Evolutionary conservation across 306 rosid species (phyloP).

Genomic region (Macrotyloma uniflorum): DNA sequence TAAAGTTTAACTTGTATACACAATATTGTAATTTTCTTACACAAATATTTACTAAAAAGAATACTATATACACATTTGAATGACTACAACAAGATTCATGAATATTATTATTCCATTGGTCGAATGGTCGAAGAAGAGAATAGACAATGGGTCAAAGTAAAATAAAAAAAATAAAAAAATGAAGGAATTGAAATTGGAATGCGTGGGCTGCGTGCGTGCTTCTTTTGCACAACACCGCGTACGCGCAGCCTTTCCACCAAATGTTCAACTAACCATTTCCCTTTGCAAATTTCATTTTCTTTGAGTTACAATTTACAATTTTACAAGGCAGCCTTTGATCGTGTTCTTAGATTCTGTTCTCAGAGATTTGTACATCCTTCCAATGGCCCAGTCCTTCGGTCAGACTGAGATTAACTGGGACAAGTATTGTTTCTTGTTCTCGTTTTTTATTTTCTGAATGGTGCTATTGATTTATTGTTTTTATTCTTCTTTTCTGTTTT

Average conservation of each 20-base stretch:
- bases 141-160: neutral
- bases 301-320: neutral
- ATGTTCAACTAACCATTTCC: neutral
- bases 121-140: neutral
- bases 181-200: neutral
- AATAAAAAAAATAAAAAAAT: too few relatives aligned
- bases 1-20: too few relatives aligned
- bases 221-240: slow-evolving; percentile 16
- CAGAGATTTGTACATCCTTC: neutral
- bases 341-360: slow-evolving; percentile 35
- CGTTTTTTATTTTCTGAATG: neutral
- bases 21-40: too few relatives aligned
- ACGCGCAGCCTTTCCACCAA: slow-evolving; percentile 34
- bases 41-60: too few relatives aligned
- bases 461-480: neutral
- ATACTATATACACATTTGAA: too few relatives aligned
- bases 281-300: neutral
- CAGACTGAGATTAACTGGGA: slow-evolving; percentile 97
- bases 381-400: slow-evolving; percentile 68
- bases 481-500: neutral
- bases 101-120: neutral
- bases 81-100: neutral
- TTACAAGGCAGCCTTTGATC: neutral
- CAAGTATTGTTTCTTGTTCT: slow-evolving; percentile 54
- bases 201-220: neutral